A percentile compares a stretch with the other conserved stretches of the same genome.
Conservation (phyloP, 2,329 filamentous ascomycete species). For the Colletotrichum euphorbiae region DNA sequence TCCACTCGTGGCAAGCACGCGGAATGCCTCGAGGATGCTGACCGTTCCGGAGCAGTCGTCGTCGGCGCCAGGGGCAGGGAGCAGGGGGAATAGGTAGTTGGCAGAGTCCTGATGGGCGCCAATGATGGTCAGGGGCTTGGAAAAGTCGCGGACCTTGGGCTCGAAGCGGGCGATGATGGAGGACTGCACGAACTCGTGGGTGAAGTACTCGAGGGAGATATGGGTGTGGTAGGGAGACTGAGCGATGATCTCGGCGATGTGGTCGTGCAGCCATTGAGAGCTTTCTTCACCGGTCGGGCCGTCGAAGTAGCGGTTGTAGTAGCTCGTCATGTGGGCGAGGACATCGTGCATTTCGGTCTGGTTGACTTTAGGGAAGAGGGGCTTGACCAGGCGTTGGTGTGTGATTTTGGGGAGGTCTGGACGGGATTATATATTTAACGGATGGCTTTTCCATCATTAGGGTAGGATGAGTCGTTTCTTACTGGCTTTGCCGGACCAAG, state of each 20-base stretch:
- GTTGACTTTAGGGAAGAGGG: constrained; percentile 68
- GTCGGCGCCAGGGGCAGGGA: constrained; percentile 78
- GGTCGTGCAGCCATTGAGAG: constrained; percentile 51
- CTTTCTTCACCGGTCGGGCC: constrained; percentile 48
- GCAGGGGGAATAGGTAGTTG: constrained; percentile 76
- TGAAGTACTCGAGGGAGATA: constrained; percentile 63
- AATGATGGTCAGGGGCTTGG: constrained; percentile 61
- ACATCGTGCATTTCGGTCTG: constrained; percentile 74
- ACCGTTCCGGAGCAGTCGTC: constrained; percentile 80
- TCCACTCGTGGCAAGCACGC: constrained; percentile 67
- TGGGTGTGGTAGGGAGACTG: constrained; percentile 50
- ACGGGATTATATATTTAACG: background rate
- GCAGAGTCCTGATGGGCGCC: constrained; percentile 81
- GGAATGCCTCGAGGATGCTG: constrained; percentile 78
- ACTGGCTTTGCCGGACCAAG: constrained; percentile 48
- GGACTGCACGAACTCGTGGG: constrained; percentile 76
- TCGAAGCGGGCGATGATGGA: constrained; percentile 77
- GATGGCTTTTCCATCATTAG: rapidly evolving
- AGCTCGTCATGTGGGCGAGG: constrained; percentile 70
- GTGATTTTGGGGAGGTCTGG: constrained; percentile 50
- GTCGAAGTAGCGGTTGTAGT: constrained; percentile 70
- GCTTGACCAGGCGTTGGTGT: constrained; percentile 66
- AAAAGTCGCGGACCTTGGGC: constrained; percentile 51
- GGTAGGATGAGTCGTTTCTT: background rate
- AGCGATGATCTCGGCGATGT: constrained; percentile 50